These are phyloP conservation scores for Calonectria hawksworthii DNA, from an alignment of 2,329 filamentous ascomycete genomes.

Conservation along the genomic window DNA sequence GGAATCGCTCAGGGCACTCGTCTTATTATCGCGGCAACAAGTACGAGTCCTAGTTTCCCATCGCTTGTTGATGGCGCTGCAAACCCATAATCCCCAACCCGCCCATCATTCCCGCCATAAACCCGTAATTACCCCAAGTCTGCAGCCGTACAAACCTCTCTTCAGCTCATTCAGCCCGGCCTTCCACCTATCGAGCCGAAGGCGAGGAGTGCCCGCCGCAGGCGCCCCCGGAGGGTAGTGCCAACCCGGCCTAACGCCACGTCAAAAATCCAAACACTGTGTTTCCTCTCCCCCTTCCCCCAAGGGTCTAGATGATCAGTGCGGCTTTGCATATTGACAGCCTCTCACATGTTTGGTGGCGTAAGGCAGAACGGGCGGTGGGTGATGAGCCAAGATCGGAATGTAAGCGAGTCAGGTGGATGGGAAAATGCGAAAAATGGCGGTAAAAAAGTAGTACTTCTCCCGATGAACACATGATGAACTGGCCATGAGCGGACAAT, in stretches of 20 bases:
- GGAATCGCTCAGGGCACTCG: not conserved
- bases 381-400: not conserved
- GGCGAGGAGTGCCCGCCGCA: not conserved
- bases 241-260: not conserved
- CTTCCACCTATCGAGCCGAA: not conserved
- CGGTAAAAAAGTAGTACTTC: not conserved
- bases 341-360: not conserved
- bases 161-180: not conserved
- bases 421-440: not conserved
- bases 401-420: not conserved
- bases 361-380: not conserved
- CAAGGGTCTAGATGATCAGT: not conserved
- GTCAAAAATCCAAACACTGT: not conserved
- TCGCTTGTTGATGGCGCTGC: not conserved
- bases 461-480: not conserved
- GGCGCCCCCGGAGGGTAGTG: not conserved
- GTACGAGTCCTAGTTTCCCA: not conserved
- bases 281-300: not conserved
- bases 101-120: not conserved
- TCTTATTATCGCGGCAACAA: not conserved
- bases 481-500: not conserved
- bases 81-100: not conserved
- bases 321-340: not conserved
- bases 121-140: not conserved
- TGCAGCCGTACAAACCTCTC: not conserved